A percentile compares a stretch with the other conserved stretches of the same genome.
These are phyloP conservation scores for Apiotrichum gracile DNA, from an alignment of 1,284 basidiomycete genomes.

Conservation along the genomic window DNA sequence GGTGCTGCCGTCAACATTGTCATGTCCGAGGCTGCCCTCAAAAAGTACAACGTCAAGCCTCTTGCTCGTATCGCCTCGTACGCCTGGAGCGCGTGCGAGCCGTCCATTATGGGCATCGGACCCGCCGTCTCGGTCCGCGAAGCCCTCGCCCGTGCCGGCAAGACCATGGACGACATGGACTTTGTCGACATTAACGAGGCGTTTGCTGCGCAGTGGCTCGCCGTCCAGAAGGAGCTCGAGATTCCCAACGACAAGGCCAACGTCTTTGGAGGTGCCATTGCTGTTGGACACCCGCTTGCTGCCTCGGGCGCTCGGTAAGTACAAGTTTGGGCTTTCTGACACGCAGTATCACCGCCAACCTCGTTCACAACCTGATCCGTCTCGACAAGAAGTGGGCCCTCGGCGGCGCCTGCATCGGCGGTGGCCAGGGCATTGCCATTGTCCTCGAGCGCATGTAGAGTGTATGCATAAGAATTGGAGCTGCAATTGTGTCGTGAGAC, in stretches of 20 bases:
- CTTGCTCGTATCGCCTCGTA: conserved; percentile 52
- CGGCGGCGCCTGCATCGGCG: conserved; percentile 55
- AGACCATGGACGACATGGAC: conserved; percentile 51
- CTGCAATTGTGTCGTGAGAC: no score
- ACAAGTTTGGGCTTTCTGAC: conserved; percentile 1
- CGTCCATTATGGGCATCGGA: conserved; percentile 56
- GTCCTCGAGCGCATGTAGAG: conserved; percentile 30
- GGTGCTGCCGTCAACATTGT: conserved; percentile 55
- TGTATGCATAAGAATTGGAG: not conserved
- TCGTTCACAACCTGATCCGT: conserved; percentile 52
- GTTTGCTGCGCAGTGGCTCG: conserved; percentile 55
- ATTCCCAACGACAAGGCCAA: conserved; percentile 54
- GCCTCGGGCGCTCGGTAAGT: conserved; percentile 51
- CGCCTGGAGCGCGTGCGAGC: conserved; percentile 54
- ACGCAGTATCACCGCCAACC: conserved; percentile 50
- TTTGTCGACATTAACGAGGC: conserved; percentile 57
- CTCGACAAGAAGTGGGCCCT: conserved; percentile 54
- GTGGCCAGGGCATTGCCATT: conserved; percentile 44
- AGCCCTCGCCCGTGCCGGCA: conserved; percentile 33
- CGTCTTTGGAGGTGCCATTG: conserved; percentile 51
- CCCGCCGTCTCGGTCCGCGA: conserved; percentile 47
- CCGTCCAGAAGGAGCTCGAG: conserved; percentile 53
- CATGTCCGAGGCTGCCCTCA: conserved; percentile 50
- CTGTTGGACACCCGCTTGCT: conserved; percentile 54
- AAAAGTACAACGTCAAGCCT: conserved; percentile 50